These are phyloP conservation scores for Alnus rubra DNA, from an alignment of 306 rosid genomes.

Conservation along the genomic window DNA sequence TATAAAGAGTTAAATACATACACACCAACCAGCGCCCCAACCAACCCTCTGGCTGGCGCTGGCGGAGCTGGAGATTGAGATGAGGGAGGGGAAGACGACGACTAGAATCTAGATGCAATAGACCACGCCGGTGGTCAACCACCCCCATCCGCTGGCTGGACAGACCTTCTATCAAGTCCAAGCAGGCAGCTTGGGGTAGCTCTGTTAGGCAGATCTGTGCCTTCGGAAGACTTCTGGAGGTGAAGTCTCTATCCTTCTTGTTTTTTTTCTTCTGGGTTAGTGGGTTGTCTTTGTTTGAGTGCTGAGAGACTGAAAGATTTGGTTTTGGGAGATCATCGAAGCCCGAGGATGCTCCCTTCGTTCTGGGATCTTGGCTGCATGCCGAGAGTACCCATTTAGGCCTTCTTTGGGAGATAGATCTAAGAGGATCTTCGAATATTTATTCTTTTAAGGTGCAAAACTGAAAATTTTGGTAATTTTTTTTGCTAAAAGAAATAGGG, in stretches of 20 bases:
- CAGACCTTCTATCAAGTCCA: slow-evolving; percentile 85
- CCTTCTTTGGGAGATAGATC: too few species aligned
- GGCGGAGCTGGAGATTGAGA: slow-evolving; percentile 37
- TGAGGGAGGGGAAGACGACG: slow-evolving; percentile 52
- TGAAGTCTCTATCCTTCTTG: slow-evolving; percentile 14
- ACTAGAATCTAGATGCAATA: slow-evolving; percentile 34
- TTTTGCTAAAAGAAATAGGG: too few species aligned
- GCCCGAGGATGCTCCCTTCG: too few species aligned
- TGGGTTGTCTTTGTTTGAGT: neutral
- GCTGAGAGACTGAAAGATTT: neutral
- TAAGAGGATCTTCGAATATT: too few species aligned
- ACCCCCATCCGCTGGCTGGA: slow-evolving; percentile 63
- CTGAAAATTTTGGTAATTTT: too few species aligned
- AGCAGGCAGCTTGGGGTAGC: slow-evolving; percentile 74
- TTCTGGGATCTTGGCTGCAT: too few species aligned
- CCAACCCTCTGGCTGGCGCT: neutral
- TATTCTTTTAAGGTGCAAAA: too few species aligned
- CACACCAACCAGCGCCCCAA: neutral
- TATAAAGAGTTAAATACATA: too few species aligned
- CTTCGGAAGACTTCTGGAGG: slow-evolving; percentile 94
- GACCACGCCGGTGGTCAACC: slow-evolving; percentile 29
- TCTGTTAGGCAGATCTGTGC: slow-evolving; percentile 72
- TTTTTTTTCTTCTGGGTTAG: neutral
- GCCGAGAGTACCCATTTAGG: too few species aligned
- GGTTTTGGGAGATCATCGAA: slow-evolving; percentile 6